Evolutionary conservation across 2,329 filamentous ascomycete genomes (phyloP), one percentile per base, ranked within the genome.

Genomic region (Phialemoniopsis sp.): DNA sequence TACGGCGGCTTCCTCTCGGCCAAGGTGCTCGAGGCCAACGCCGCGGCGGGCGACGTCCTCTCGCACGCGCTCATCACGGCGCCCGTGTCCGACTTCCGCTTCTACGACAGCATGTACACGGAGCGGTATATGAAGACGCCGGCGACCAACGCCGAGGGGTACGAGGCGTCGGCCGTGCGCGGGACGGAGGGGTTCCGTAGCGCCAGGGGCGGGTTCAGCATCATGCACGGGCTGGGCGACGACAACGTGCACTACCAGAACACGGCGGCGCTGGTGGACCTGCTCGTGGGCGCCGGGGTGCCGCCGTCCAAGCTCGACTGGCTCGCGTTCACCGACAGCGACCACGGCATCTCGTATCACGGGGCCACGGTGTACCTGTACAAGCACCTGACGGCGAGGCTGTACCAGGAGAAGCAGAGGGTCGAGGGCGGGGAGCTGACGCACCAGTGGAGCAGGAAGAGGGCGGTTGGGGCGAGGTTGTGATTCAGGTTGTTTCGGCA

Each of bases 231-330:
- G 0, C 77, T 78, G 0, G 81, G 80, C 1, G 82, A 87, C 46
- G 82, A 86, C 49, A 87, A 87, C 37, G 82, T 86, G 13, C 82
- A 87, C 52, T 85, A 82, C 54, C 81, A 86, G 59, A 78, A 87
- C 45, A 52, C 73, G 0, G 81, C 80, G 0, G 78, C 73, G 1
- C 56, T 87, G 28, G 61, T 80, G 0, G 80, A 87, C 48, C 55
- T 80, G 16, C 59, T 87, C 0, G 76, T 85, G 26, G 70, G 72
- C 1, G 71, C 60, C 1, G 74, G 73, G 0, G 77, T 86, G 1
- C 69, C 72, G 1, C 77, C 80, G 0, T 64, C 72, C 41, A 79
- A 82, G 64, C 67, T 86, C 67, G 68, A 78, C 52, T 74, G 78
- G 60, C 72, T 80, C 42, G 76, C 72, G 15, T 86, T 84, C 44